Evolutionary conservation across 352 stramenopile species (phyloP).

Genomic region (Blastocystis sp.): DNA sequence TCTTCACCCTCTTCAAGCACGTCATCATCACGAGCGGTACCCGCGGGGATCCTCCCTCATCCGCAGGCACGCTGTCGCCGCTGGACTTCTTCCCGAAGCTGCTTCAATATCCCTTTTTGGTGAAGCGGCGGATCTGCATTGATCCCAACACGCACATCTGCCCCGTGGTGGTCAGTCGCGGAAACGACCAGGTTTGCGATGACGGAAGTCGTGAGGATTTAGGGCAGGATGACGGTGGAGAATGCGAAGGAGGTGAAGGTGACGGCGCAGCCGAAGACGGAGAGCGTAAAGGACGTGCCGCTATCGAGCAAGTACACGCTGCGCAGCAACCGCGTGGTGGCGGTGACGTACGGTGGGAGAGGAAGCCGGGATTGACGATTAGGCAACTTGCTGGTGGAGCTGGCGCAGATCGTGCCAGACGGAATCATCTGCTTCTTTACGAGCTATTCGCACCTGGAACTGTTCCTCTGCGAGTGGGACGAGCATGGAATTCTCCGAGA

Average conservation of each 20-base stretch:
- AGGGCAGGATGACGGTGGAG: conserved; percentile 7
- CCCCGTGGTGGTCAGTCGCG: conserved; percentile 92
- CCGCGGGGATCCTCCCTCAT: conserved; percentile 73
- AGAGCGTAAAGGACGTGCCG: neutral
- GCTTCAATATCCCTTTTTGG: conserved; percentile 92
- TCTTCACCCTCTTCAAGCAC: conserved; percentile 91
- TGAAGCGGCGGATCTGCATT: conserved; percentile 96
- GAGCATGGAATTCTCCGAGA: conserved; percentile 84
- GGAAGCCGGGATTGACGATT: conserved; percentile 81
- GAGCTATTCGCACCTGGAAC: conserved; percentile 88
- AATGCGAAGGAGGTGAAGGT: neutral
- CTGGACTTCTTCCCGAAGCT: conserved; percentile 98
- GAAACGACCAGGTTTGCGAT: conserved; percentile 83
- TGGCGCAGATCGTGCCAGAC: conserved; percentile 88
- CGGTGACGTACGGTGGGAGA: conserved; percentile 27
- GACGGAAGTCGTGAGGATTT: neutral
- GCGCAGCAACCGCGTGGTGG: conserved; percentile 13
- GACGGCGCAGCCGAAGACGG: neutral
- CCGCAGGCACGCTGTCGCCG: conserved; percentile 89
- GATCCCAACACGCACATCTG: conserved; percentile 87
- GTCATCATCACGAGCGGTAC: conserved; percentile 80
- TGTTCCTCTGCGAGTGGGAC: conserved; percentile 58
- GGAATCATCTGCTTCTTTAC: conserved; percentile 98
- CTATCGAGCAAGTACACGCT: conserved; percentile 35
- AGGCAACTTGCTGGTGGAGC: conserved; percentile 89